Evolutionary conservation across 2,329 filamentous ascomycete genomes (phyloP).

Genomic region (Xylariaceae sp.): DNA sequence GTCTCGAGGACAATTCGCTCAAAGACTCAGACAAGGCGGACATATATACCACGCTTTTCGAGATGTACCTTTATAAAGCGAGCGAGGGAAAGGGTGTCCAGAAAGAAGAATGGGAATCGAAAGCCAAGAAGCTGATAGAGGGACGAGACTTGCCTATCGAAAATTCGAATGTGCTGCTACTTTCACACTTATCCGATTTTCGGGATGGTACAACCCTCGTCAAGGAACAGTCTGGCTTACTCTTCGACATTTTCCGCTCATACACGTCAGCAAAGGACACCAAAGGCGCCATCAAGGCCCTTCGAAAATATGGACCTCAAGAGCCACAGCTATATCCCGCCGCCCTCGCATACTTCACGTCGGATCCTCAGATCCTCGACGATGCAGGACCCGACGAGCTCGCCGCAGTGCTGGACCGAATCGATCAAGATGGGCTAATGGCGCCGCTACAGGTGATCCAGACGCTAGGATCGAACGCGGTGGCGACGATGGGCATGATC

Average conservation of each 20-base stretch:
- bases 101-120: constrained; percentile 79
- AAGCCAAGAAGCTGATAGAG: constrained; percentile 85
- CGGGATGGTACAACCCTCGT: constrained; percentile 86
- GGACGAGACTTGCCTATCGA: constrained; percentile 80
- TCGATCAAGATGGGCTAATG: constrained; percentile 88
- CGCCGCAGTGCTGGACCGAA: constrained; percentile 74
- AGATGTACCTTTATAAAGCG: constrained; percentile 94
- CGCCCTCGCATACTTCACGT: constrained; percentile 89
- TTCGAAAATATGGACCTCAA: constrained; percentile 85
- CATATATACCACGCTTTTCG: constrained; percentile 90
- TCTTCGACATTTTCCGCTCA: constrained; percentile 94
- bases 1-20: constrained; percentile 67
- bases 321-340: constrained; percentile 91
- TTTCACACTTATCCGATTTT: constrained; percentile 90
- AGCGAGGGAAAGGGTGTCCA: constrained; percentile 64
- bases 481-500: constrained; percentile 96
- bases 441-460: constrained; percentile 95
- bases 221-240: constrained; percentile 85
- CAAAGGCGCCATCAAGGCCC: constrained; percentile 78
- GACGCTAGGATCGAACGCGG: constrained; percentile 63
- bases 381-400: constrained; percentile 84
- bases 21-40: constrained; percentile 74
- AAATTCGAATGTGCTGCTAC: constrained; percentile 86
- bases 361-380: constrained; percentile 71
- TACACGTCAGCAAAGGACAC: constrained; percentile 93